A percentile compares a stretch with the other conserved stretches of the same genome.
Evolutionary conservation across 306 rosid genomes (phyloP).

Genomic region (Vigna nakashimae): DNA sequence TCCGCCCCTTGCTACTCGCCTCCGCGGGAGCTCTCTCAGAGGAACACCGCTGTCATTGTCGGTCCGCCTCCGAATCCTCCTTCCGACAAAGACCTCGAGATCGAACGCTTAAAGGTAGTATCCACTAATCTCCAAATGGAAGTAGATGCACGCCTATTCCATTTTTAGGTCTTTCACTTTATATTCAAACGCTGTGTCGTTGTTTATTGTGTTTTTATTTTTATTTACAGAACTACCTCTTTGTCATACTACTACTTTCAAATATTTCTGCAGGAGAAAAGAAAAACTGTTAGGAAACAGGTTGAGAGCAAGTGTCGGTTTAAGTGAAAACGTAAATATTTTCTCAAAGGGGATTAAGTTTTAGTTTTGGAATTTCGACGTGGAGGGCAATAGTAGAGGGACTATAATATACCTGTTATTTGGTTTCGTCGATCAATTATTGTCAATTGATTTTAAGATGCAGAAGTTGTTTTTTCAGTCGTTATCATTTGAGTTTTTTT

Average conservation of each 20-base stretch:
- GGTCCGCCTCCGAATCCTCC: slow-evolving; percentile 5
- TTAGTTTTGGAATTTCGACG: background rate
- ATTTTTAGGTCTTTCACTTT: background rate
- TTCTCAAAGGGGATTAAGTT: background rate
- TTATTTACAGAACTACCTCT: no score
- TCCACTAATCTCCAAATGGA: background rate
- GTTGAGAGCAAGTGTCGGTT: background rate
- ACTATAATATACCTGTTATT: background rate
- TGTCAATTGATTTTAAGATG: background rate
- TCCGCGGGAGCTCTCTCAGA: slow-evolving; percentile 85
- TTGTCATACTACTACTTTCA: no score
- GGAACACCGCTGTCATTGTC: slow-evolving; percentile 24
- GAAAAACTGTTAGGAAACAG: no score
- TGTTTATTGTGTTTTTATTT: no score
- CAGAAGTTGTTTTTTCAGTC: slow-evolving; percentile 8
- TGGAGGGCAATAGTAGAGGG: slow-evolving; percentile 6
- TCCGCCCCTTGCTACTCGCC: slow-evolving; percentile 58
- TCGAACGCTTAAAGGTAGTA: slow-evolving; percentile 64
- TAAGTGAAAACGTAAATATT: background rate
- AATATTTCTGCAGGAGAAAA: no score
- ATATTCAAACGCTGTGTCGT: background rate
- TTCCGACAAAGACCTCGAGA: slow-evolving; percentile 56
- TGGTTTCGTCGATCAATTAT: background rate
- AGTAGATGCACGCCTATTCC: background rate
- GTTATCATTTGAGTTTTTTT: background rate